Percentiles rank a stretch among this genome's conserved stretches.
These are phyloP conservation scores for Metschnikowia kofuensis DNA, from an alignment of 805 yeast species.

Conservation along the genomic window DNA sequence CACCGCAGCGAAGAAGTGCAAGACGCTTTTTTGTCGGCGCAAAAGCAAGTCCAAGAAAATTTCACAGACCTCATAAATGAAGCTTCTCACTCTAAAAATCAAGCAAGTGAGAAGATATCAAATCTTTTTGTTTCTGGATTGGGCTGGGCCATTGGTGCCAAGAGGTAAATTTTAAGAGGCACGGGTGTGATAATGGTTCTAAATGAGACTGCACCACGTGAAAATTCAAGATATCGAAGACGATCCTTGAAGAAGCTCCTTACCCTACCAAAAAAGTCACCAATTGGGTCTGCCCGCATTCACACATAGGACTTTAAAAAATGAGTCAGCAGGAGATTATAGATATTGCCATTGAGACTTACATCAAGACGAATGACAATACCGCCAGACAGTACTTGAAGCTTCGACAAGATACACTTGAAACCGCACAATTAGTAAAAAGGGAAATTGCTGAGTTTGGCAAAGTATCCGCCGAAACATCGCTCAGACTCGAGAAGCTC, in stretches of 20 bases:
- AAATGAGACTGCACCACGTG: background rate
- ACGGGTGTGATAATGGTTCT: conserved; percentile 4
- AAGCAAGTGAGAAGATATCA: conserved; percentile 47
- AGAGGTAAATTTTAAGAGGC: conserved; percentile 8
- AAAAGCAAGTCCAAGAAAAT: conserved; percentile 19
- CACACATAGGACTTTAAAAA: background rate
- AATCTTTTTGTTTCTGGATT: conserved; percentile 52
- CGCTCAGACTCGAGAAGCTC: conserved; percentile 20
- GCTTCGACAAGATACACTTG: conserved; percentile 28
- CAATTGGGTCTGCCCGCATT: background rate
- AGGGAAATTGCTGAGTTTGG: conserved; percentile 12
- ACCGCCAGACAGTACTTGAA: conserved; percentile 30
- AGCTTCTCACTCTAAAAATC: conserved; percentile 26
- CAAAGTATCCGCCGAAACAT: conserved; percentile 9
- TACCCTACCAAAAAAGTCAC: no score
- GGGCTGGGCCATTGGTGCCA: conserved; percentile 66
- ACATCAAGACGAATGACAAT: conserved; percentile 33
- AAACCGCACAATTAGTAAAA: conserved; percentile 6
- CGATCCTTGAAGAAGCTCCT: background rate
- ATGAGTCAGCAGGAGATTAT: conserved; percentile 33
- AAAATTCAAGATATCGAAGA: background rate
- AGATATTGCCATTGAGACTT: conserved; percentile 28
- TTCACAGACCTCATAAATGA: conserved; percentile 28
- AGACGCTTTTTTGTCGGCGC: conserved; percentile 14
- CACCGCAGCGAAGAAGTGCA: conserved; percentile 14